Conservation (phyloP, 495 filamentous ascomycete genomes). For the Delitschia confertaspora region DNA sequence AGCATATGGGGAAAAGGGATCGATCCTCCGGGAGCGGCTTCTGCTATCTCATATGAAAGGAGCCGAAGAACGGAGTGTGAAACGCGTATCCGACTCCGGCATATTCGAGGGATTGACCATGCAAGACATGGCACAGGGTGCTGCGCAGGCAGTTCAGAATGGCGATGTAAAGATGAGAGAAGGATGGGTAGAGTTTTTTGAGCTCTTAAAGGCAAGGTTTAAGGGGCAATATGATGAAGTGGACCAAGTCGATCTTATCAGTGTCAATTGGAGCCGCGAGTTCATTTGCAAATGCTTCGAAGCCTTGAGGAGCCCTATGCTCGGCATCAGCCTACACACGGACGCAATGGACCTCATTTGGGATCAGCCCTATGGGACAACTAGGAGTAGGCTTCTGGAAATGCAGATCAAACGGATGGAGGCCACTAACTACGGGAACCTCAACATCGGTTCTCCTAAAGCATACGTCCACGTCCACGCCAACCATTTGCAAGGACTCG, state of each 20-base stretch:
- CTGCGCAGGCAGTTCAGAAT: background rate
- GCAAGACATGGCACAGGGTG: background rate
- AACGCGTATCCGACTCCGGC: conserved; percentile 8
- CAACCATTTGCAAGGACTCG: conserved; percentile 31
- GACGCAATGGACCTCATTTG: background rate
- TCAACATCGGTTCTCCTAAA: too few relatives aligned
- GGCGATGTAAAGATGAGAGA: conserved; percentile 24
- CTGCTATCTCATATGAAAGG: conserved; percentile 5
- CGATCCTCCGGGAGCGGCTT: conserved; percentile 1
- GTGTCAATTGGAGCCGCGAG: conserved; percentile 32
- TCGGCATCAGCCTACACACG: background rate
- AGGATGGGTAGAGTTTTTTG: conserved; percentile 23
- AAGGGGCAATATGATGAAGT: background rate
- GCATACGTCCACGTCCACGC: too few relatives aligned
- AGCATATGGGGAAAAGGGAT: background rate
- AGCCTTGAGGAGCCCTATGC: background rate
- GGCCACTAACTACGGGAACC: too few relatives aligned
- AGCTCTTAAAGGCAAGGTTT: background rate
- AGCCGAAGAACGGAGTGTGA: conserved; percentile 12
- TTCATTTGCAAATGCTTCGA: conserved; percentile 25
- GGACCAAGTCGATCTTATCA: conserved; percentile 26
- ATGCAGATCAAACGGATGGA: too few relatives aligned
- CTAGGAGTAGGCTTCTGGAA: too few relatives aligned
- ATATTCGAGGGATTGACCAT: conserved; percentile 11
- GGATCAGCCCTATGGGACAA: too few relatives aligned